Evolutionary conservation across 768 basidiomycete species (phyloP).

Genomic region (Fibroporia radiculosa): DNA sequence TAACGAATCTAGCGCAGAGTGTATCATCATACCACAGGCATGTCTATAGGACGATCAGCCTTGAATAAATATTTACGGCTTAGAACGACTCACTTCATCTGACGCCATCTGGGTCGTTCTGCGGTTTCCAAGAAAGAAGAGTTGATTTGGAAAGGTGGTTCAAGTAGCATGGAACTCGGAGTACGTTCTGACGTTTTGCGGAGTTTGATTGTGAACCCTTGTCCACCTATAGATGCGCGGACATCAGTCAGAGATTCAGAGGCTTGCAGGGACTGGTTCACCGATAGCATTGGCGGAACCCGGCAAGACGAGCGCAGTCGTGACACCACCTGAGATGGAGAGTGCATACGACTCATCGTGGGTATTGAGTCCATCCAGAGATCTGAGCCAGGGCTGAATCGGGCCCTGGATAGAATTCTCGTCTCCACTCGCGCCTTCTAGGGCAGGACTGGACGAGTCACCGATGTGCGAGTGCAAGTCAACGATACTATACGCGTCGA

Average conservation of each 20-base stretch:
- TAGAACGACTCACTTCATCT: slow-evolving; percentile 66
- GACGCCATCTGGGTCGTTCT: slow-evolving; percentile 54
- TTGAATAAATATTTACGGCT: too few relatives aligned
- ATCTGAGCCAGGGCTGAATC: slow-evolving; percentile 49
- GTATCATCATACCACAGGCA: slow-evolving; percentile 40
- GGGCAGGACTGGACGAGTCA: slow-evolving; percentile 11
- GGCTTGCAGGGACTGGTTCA: too few relatives aligned
- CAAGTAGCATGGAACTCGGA: slow-evolving; percentile 66
- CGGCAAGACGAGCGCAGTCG: slow-evolving; percentile 69
- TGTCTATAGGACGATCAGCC: slow-evolving; percentile 32
- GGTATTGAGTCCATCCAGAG: slow-evolving; percentile 74
- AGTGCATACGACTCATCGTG: slow-evolving; percentile 67
- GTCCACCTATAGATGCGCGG: slow-evolving; percentile 61
- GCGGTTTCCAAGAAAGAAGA: slow-evolving; percentile 36
- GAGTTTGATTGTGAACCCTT: slow-evolving; percentile 74
- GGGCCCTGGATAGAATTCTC: slow-evolving; percentile 34
- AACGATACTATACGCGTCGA: slow-evolving; percentile 25
- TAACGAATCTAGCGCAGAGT: background rate
- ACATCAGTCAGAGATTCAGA: too few relatives aligned
- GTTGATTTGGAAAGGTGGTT: slow-evolving; percentile 62
- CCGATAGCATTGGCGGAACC: slow-evolving; percentile 42
- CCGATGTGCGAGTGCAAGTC: slow-evolving; percentile 34
- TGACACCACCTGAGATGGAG: slow-evolving; percentile 74
- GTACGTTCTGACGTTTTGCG: slow-evolving; percentile 65
- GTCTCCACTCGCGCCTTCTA: slow-evolving; percentile 28